Conservation (phyloP, 371 early-diverging fungal species). For the Mortierella sp. region DNA sequence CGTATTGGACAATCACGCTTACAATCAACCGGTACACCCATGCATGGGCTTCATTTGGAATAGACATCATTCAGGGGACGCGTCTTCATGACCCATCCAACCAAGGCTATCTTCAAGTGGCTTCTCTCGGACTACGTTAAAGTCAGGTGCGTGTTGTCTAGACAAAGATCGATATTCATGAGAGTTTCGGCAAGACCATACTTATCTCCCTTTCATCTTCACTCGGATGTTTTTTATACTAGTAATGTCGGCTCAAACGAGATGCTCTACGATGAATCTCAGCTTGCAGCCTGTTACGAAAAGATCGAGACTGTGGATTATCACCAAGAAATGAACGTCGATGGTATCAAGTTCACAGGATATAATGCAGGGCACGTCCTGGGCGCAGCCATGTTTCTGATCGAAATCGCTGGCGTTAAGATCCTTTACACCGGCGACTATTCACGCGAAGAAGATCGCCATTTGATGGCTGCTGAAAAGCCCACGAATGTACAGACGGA, state of each 20-base stretch:
- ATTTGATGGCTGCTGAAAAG: slow-evolving; percentile 98
- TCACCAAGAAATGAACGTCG: slow-evolving; percentile 96
- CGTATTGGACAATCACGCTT: too few relatives aligned
- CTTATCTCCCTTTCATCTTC: not conserved
- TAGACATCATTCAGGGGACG: slow-evolving; percentile 98
- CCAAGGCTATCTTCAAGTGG: slow-evolving; percentile 99
- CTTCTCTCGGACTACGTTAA: slow-evolving; percentile 97
- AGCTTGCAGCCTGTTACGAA: slow-evolving; percentile 91
- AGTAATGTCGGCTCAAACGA: slow-evolving; percentile 89
- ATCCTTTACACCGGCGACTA: slow-evolving; percentile 99
- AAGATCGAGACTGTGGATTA: slow-evolving; percentile 98
- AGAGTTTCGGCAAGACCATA: not conserved
- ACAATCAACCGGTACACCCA: too few relatives aligned
- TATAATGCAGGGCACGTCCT: slow-evolving; percentile 99
- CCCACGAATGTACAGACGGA: slow-evolving; percentile 88
- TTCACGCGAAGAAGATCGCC: slow-evolving; percentile 99
- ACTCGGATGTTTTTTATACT: too few relatives aligned
- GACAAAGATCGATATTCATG: not conserved
- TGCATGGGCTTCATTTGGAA: slow-evolving; percentile 4
- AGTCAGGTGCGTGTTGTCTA: slow-evolving; percentile 71
- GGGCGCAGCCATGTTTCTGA: slow-evolving; percentile 99
- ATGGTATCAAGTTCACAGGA: slow-evolving; percentile 96
- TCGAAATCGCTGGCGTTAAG: slow-evolving; percentile 97
- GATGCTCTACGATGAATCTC: slow-evolving; percentile 96
- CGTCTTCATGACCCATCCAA: slow-evolving; percentile 99